These are phyloP conservation scores for Rhododendron kiyosumense DNA, from an alignment of 148 eudicot species.

Conservation along the genomic window DNA sequence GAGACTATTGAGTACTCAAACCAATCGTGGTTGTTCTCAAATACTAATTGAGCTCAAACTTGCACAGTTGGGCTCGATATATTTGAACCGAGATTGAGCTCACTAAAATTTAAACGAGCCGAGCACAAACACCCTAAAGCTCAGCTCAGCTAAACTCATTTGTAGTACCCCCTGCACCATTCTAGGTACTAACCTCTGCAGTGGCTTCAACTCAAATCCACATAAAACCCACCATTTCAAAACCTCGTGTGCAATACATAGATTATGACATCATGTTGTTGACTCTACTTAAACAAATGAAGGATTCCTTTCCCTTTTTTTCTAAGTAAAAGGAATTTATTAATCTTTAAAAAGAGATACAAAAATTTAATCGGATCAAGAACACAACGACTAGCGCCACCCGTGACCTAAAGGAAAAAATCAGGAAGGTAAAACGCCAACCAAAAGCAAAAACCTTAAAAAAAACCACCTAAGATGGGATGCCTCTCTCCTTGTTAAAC, in stretches of 20 bases:
- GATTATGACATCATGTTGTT: neutral
- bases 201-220: neutral
- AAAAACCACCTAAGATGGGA: no score
- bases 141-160: no score
- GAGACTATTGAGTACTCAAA: neutral
- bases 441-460: no score
- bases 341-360: no score
- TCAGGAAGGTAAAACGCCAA: no score
- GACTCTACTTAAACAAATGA: neutral
- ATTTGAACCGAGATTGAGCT: neutral
- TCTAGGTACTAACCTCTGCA: neutral
- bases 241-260: neutral
- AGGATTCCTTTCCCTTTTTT: neutral
- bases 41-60: neutral
- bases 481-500: neutral
- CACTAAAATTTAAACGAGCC: neutral
- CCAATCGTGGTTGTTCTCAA: neutral
- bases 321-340: no score
- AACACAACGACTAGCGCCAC: no score
- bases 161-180: no score
- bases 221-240: neutral
- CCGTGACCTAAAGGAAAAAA: no score
- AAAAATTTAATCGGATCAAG: no score
- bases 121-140: neutral
- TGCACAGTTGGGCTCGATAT: neutral